A percentile compares a stretch with the other conserved stretches of the same genome.
Conservation (phyloP, 163 green algal species). For the Volvox carteri region DNA sequence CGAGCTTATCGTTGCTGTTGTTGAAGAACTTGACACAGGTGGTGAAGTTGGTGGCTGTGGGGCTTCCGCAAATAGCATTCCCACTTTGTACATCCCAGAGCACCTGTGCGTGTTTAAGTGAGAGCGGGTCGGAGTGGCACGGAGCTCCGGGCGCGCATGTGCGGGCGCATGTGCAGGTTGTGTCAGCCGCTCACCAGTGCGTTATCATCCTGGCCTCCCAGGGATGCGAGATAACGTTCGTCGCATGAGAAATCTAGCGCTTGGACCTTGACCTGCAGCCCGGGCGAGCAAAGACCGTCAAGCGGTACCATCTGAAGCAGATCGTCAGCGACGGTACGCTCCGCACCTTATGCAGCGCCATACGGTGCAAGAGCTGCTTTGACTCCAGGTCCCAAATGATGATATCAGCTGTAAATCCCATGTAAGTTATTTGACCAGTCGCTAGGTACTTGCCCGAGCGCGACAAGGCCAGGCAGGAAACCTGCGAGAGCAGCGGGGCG, state of each 20-base stretch:
- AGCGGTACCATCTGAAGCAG: background rate
- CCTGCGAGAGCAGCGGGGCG: conserved; percentile 60
- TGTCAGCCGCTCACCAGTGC: conserved; percentile 73
- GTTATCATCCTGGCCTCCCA: conserved; percentile 92
- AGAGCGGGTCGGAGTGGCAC: background rate
- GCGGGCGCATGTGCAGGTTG: conserved; percentile 16
- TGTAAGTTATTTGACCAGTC: conserved; percentile 87
- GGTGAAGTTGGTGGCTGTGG: conserved; percentile 80
- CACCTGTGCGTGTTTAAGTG: conserved; percentile 64
- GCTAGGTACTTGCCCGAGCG: conserved; percentile 81
- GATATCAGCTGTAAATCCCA: conserved; percentile 90
- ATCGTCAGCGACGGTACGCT: background rate
- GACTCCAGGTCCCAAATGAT: conserved; percentile 90
- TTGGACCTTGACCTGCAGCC: conserved; percentile 85
- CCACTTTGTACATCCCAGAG: conserved; percentile 88
- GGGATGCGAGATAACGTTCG: conserved; percentile 80
- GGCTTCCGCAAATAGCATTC: conserved; percentile 85
- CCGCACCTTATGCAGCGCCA: conserved; percentile 90
- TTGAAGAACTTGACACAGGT: conserved; percentile 84
- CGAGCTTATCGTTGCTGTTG: conserved; percentile 75
- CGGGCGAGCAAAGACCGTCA: background rate
- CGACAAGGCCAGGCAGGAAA: conserved; percentile 85
- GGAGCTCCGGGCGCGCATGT: background rate
- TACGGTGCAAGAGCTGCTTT: conserved; percentile 78
- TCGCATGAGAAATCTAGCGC: conserved; percentile 84